Evolutionary conservation across 495 filamentous ascomycete genomes (phyloP).

Genomic region (Penicillium canariense): DNA sequence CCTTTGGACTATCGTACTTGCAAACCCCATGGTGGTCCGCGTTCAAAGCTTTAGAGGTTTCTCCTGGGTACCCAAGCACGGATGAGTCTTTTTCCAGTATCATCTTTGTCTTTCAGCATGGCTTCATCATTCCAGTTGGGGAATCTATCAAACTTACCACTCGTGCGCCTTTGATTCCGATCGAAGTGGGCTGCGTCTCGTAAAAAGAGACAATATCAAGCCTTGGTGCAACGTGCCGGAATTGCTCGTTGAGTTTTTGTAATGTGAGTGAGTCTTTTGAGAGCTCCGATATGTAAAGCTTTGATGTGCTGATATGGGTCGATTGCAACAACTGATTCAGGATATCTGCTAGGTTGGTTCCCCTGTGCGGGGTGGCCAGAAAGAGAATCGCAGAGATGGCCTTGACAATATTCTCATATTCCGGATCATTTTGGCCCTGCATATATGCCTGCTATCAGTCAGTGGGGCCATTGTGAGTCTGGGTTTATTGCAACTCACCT

Average conservation of each 20-base stretch:
- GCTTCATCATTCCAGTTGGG: too few species aligned
- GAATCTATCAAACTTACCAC: too few species aligned
- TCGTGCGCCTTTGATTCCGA: neutral
- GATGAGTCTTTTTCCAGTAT: constrained; percentile 2
- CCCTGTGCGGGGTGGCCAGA: constrained; percentile 11
- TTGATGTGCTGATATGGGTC: neutral
- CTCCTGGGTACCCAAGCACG: constrained; percentile 1
- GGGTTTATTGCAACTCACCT: neutral
- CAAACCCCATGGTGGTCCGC: constrained; percentile 7
- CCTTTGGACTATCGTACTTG: neutral
- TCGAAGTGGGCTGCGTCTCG: constrained; percentile 2
- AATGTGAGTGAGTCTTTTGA: neutral
- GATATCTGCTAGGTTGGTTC: constrained; percentile 4
- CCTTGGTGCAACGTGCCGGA: constrained; percentile 4
- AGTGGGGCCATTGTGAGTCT: neutral
- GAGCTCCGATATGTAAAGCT: constrained; percentile 6
- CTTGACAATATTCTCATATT: neutral
- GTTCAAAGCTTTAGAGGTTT: constrained; percentile 2
- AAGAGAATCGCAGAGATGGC: constrained; percentile 7
- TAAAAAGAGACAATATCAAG: constrained; percentile 7
- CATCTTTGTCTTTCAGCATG: too few species aligned
- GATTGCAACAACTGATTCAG: constrained; percentile 1
- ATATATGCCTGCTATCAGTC: too few species aligned
- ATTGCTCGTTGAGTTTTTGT: constrained; percentile 3
- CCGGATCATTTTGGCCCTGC: too few species aligned